Conservation (phyloP, 2,329 filamentous ascomycete genomes). For the Saccharata proteae region DNA sequence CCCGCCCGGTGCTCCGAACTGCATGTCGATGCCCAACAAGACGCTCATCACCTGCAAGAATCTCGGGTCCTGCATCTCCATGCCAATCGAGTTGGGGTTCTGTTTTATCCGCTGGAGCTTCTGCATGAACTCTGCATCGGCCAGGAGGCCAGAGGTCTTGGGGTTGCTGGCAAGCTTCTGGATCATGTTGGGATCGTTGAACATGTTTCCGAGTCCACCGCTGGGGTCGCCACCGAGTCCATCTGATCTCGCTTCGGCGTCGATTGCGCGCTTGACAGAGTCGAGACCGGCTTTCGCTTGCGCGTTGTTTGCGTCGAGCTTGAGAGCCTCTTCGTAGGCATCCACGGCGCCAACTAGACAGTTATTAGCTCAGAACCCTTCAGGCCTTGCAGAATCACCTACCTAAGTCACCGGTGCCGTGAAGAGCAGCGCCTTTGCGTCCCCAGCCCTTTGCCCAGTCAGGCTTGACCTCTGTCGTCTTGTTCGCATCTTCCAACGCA, state of each 20-base stretch:
- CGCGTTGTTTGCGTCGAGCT: constrained; percentile 81
- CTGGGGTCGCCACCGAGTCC: constrained; percentile 51
- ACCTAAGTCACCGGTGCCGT: constrained; percentile 73
- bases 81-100: constrained; percentile 68
- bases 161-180: constrained; percentile 89
- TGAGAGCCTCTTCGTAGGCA: constrained; percentile 88
- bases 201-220: constrained; percentile 78
- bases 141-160: constrained; percentile 74
- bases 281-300: constrained; percentile 83
- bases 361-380: too few species aligned
- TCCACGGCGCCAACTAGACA: constrained; percentile 64
- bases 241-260: constrained; percentile 57
- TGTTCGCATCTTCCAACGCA: constrained; percentile 79
- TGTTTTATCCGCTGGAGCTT: constrained; percentile 73
- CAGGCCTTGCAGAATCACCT: constrained; percentile 16
- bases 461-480: constrained; percentile 87
- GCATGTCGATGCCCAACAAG: constrained; percentile 86
- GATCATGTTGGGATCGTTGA: constrained; percentile 82
- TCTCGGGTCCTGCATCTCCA: constrained; percentile 76
- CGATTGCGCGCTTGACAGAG: constrained; percentile 77
- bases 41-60: constrained; percentile 93
- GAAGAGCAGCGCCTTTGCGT: constrained; percentile 81
- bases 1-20: constrained; percentile 45
- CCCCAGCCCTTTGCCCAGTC: constrained; percentile 98
- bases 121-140: constrained; percentile 76